Conservation (phyloP, 768 basidiomycete genomes). For the Phylloporus arenicola region DNA sequence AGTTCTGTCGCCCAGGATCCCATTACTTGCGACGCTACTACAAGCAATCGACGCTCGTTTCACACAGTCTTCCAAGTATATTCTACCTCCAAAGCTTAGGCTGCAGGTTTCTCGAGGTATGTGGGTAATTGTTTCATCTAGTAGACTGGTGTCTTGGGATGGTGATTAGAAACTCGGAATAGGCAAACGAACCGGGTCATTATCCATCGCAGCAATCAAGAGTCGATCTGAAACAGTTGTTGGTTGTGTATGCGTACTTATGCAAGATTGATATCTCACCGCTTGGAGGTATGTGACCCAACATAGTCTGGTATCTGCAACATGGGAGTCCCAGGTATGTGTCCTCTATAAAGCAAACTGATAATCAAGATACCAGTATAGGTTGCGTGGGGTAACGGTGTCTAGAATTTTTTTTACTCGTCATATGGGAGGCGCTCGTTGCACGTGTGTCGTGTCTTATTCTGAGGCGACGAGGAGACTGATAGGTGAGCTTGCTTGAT, state of each 20-base stretch:
- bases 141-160: too few relatives aligned
- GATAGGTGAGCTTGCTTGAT: not conserved
- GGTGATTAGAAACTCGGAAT: not conserved
- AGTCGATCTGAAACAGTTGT: not conserved
- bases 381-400: not conserved
- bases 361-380: not conserved
- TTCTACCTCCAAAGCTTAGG: not conserved
- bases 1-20: not conserved
- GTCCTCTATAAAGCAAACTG: too few relatives aligned
- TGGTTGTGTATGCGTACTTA: too few relatives aligned
- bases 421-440: not conserved
- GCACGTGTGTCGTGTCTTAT: not conserved
- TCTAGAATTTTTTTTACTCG: not conserved
- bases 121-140: not conserved
- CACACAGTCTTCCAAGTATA: not conserved
- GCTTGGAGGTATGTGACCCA: not conserved
- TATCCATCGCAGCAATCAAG: too few relatives aligned
- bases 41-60: not conserved
- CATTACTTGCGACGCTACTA: slow-evolving; percentile 4
- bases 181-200: not conserved
- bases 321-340: not conserved
- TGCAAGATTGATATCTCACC: too few relatives aligned
- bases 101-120: not conserved
- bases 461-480: not conserved
- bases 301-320: too few relatives aligned